Percentiles rank a stretch among this genome's conserved stretches.
phyloP scores from a whole-genome alignment of 768 basidiomycete species.

The Suillus subalutaceus region DNA sequence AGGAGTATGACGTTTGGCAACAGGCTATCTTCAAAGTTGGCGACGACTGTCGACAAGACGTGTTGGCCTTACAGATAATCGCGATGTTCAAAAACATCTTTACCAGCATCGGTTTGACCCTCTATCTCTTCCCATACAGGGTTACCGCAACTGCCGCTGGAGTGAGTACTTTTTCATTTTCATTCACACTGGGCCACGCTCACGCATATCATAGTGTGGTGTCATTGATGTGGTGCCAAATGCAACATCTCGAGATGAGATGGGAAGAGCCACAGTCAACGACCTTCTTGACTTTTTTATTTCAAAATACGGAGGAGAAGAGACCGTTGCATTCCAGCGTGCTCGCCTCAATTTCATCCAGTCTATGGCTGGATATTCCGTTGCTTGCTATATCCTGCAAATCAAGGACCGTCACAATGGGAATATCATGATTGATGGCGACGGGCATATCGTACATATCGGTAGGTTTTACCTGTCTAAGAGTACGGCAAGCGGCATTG shows the following conservation, averaged over 20 bases:
- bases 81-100: conserved; percentile 99
- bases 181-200: conserved; percentile 1
- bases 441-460: conserved; percentile 95
- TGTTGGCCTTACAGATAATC: conserved; percentile 95
- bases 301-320: conserved; percentile 88
- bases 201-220: conserved; percentile 72
- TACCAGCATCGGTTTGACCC: conserved; percentile 79
- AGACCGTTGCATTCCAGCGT: conserved; percentile 87
- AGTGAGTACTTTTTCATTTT: conserved; percentile 49
- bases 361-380: conserved; percentile 98
- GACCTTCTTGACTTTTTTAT: conserved; percentile 94
- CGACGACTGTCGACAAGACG: conserved; percentile 97
- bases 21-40: conserved; percentile 99
- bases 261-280: conserved; percentile 98
- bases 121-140: conserved; percentile 94
- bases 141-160: conserved; percentile 97
- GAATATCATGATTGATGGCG: conserved; percentile 99
- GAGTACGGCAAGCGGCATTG: neutral
- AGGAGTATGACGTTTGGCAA: conserved; percentile 90
- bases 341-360: conserved; percentile 97
- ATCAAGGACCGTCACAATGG: conserved; percentile 99
- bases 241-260: conserved; percentile 96
- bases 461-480: conserved; percentile 52
- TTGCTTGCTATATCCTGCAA: conserved; percentile 96
- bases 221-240: conserved; percentile 99